These are phyloP conservation scores for Salix exigua DNA, from an alignment of 345 rosid species.

Conservation along the genomic window DNA sequence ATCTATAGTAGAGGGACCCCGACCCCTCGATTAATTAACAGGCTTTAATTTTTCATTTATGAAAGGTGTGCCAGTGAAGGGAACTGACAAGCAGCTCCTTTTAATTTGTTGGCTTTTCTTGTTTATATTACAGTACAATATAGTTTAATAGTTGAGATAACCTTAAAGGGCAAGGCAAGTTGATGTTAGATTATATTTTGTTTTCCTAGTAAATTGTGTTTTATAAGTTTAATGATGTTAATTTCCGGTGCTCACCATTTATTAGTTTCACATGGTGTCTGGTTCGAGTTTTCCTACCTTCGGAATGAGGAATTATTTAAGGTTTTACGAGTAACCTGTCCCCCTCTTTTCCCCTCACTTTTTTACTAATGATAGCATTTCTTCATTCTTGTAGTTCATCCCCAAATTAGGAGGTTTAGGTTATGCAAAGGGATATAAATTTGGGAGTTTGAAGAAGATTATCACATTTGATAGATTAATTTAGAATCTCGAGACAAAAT, in stretches of 20 bases:
- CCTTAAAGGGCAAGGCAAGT: conserved; percentile 1
- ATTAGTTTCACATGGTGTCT: conserved; percentile 1
- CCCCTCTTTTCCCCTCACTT: neutral
- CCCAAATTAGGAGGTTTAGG: too few relatives aligned
- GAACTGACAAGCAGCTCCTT: conserved; percentile 1
- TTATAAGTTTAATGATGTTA: neutral
- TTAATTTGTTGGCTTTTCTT: conserved; percentile 10
- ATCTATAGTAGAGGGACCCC: neutral
- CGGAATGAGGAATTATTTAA: neutral
- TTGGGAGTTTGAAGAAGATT: too few relatives aligned
- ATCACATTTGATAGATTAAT: too few relatives aligned
- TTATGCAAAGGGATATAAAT: too few relatives aligned
- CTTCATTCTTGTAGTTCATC: too few relatives aligned
- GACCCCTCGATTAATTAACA: neutral
- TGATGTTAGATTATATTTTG: neutral
- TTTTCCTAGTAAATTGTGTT: conserved; percentile 8
- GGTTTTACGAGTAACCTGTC: neutral
- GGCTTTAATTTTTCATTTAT: conserved; percentile 2
- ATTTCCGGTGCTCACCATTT: neutral
- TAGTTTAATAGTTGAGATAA: too few relatives aligned
- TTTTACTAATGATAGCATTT: too few relatives aligned
- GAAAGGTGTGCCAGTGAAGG: conserved; percentile 9
- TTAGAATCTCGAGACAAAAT: too few relatives aligned
- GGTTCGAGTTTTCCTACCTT: neutral
- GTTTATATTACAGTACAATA: too few relatives aligned